Evolutionary conservation across 2,329 filamentous ascomycete species (phyloP).

Genomic region (Plectosphaerella sp.): DNA sequence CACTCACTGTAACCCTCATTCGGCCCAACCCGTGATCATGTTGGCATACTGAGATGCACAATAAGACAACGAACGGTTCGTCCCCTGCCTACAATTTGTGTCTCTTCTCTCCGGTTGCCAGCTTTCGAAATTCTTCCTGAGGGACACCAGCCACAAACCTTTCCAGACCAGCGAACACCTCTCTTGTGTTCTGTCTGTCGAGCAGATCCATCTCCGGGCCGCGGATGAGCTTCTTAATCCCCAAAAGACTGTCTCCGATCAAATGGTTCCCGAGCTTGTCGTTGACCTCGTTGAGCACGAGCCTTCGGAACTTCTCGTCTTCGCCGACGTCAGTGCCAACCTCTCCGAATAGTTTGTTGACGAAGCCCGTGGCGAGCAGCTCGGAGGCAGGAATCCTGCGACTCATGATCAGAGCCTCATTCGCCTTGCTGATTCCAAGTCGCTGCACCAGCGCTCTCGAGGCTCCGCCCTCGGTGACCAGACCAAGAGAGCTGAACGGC

Average conservation of each 20-base stretch:
- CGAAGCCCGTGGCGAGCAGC: conserved; percentile 71
- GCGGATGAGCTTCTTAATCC: conserved; percentile 81
- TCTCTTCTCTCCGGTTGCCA: conserved; percentile 84
- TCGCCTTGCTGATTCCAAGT: conserved; percentile 76
- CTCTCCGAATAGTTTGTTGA: conserved; percentile 71
- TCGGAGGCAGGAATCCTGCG: conserved; percentile 70
- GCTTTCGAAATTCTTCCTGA: conserved; percentile 81
- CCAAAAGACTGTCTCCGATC: conserved; percentile 70
- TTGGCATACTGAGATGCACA: too few species aligned
- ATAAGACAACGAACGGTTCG: too few species aligned
- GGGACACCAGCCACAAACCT: conserved; percentile 76
- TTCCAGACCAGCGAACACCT: conserved; percentile 82
- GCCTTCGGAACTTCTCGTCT: conserved; percentile 61
- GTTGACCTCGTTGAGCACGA: conserved; percentile 76
- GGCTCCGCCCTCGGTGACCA: conserved; percentile 85
- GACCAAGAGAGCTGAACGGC: conserved; percentile 83
- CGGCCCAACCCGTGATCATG: too few species aligned
- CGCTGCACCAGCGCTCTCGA: conserved; percentile 74
- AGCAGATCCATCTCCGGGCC: conserved; percentile 67
- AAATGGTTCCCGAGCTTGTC: conserved; percentile 77
- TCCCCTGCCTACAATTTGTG: conserved; percentile 69
- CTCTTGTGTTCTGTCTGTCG: conserved; percentile 73
- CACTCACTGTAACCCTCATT: too few species aligned
- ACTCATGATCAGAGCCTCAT: conserved; percentile 91
- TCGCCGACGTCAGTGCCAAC: conserved; percentile 49